phyloP scores from a whole-genome alignment of 73 alveolate genomes.

The Stentor coeruleus region DNA sequence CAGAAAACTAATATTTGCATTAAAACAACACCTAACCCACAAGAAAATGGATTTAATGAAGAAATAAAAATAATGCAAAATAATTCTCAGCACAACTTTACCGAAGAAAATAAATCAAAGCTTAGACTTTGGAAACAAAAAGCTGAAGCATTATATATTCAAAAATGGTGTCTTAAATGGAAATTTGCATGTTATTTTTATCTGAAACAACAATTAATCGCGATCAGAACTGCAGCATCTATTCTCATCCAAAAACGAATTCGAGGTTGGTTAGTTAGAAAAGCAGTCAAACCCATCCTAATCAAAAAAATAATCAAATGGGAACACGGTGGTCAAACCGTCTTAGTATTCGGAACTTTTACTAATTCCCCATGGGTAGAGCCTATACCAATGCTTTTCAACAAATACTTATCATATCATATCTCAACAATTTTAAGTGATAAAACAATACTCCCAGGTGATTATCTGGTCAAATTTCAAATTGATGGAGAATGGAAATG shows the following conservation, averaged over 20 bases:
- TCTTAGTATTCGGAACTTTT: background rate
- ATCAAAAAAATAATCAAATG: background rate
- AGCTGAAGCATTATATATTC: too few relatives aligned
- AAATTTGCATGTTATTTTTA: too few relatives aligned
- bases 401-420: background rate
- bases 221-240: background rate
- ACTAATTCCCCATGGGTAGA: background rate
- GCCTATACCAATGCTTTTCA: background rate
- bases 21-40: too few relatives aligned
- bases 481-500: slow-evolving; percentile 18
- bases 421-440: background rate
- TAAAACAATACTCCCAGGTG: background rate
- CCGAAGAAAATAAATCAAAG: too few relatives aligned
- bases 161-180: too few relatives aligned
- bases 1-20: too few relatives aligned
- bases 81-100: too few relatives aligned
- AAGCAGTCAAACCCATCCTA: background rate
- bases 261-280: background rate
- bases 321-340: background rate
- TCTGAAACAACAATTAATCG: background rate
- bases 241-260: background rate
- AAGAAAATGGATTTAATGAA: too few relatives aligned
- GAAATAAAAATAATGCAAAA: too few relatives aligned
- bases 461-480: background rate
- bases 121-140: too few relatives aligned